Conservation (phyloP, 2,329 filamentous ascomycete genomes). For the Orbilia ellipsospora region DNA sequence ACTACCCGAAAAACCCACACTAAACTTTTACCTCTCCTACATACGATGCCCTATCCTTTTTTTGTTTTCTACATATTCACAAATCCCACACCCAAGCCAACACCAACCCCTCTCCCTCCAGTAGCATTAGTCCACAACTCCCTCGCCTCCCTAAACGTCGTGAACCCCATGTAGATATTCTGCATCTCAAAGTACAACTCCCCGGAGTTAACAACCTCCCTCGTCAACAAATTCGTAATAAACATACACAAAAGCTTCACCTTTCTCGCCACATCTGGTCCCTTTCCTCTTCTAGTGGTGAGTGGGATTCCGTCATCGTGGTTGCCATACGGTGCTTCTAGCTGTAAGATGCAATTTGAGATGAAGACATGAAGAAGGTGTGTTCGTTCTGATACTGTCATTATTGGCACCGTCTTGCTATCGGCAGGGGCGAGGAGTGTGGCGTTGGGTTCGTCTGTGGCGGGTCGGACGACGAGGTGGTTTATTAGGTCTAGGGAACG, state of each 20-base stretch:
- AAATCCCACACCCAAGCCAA: conserved; percentile 16
- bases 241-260: conserved; percentile 53
- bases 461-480: conserved; percentile 37
- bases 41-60: not conserved
- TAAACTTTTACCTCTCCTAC: too few species aligned
- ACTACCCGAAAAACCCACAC: too few species aligned
- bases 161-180: conserved; percentile 53
- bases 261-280: conserved; percentile 49
- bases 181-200: conserved; percentile 55
- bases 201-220: conserved; percentile 27
- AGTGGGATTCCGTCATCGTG: conserved; percentile 7
- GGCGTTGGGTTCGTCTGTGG: conserved; percentile 20
- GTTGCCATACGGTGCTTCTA: conserved; percentile 43
- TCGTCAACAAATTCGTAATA: conserved; percentile 43
- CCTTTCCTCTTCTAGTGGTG: conserved; percentile 24
- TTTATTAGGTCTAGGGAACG: conserved; percentile 51
- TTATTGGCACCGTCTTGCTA: conserved; percentile 18
- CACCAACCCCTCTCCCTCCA: conserved; percentile 39
- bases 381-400: conserved; percentile 42
- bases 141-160: conserved; percentile 51
- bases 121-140: conserved; percentile 54
- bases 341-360: conserved; percentile 44
- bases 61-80: not conserved
- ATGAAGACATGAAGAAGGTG: conserved; percentile 49
- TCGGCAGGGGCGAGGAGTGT: not conserved